Evolutionary conservation across 495 filamentous ascomycete genomes (phyloP).

Genomic region (Bryoglossum gracile): DNA sequence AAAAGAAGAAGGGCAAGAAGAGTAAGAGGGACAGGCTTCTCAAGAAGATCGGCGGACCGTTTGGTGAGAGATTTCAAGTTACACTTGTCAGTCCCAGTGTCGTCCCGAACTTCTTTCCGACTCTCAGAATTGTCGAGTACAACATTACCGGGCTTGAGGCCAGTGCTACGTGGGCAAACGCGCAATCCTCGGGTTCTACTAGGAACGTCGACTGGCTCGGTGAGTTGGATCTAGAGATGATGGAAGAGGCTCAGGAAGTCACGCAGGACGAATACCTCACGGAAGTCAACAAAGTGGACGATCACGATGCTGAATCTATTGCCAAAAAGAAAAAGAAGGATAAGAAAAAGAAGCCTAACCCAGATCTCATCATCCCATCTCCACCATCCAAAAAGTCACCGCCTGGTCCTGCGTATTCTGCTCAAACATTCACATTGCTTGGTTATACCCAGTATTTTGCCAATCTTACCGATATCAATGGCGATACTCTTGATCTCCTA

Average conservation of each 20-base stretch:
- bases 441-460: slow-evolving; percentile 87
- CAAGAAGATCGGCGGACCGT: slow-evolving; percentile 66
- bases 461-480: slow-evolving; percentile 84
- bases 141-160: slow-evolving; percentile 76
- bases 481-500: slow-evolving; percentile 35
- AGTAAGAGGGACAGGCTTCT: slow-evolving; percentile 43
- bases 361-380: slow-evolving; percentile 57
- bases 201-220: slow-evolving; percentile 11
- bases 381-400: slow-evolving; percentile 64
- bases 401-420: slow-evolving; percentile 87
- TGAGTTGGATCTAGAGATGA: no score
- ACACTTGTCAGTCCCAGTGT: slow-evolving; percentile 76
- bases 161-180: slow-evolving; percentile 37
- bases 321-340: slow-evolving; percentile 43
- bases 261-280: no score
- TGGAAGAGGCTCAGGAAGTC: not conserved
- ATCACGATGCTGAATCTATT: slow-evolving; percentile 9
- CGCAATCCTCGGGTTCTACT: not conserved
- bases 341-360: slow-evolving; percentile 50
- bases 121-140: slow-evolving; percentile 81
- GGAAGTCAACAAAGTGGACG: not conserved
- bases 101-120: slow-evolving; percentile 90
- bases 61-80: slow-evolving; percentile 77
- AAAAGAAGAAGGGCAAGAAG: slow-evolving; percentile 39
- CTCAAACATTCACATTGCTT: slow-evolving; percentile 68